Conservation (phyloP, 495 filamentous ascomycete genomes). For the Aspergillus conjunctus region DNA sequence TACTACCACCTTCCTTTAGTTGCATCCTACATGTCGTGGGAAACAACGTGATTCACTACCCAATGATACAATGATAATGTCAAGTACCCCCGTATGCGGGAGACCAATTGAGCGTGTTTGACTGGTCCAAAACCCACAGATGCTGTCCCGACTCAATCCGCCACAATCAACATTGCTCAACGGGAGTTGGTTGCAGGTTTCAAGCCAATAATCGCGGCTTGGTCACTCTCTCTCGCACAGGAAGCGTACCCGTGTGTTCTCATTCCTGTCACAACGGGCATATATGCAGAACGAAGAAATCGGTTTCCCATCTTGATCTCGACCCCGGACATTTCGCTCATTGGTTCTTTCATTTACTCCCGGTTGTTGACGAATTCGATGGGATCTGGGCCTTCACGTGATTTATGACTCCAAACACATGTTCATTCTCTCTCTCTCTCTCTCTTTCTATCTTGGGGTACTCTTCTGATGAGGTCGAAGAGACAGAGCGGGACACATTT, state of each 20-base stretch:
- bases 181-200: background rate
- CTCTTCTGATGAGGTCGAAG: background rate
- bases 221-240: background rate
- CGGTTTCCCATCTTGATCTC: background rate
- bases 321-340: background rate
- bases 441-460: too few species aligned
- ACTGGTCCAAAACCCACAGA: conserved; percentile 2
- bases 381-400: conserved; percentile 9
- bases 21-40: background rate
- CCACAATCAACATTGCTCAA: background rate
- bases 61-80: background rate
- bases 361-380: background rate
- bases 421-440: too few species aligned
- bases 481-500: background rate
- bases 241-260: background rate
- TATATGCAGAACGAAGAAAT: conserved; percentile 8
- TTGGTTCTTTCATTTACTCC: background rate
- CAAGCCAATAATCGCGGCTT: background rate
- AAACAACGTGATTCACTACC: background rate
- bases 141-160: background rate
- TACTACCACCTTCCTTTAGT: background rate
- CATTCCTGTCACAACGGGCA: background rate
- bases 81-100: background rate
- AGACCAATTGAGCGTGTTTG: background rate
- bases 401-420: background rate